Base-by-base conservation (phyloP, 192 early-diverging fungal species). In the Oehlia diaphana region DNA sequence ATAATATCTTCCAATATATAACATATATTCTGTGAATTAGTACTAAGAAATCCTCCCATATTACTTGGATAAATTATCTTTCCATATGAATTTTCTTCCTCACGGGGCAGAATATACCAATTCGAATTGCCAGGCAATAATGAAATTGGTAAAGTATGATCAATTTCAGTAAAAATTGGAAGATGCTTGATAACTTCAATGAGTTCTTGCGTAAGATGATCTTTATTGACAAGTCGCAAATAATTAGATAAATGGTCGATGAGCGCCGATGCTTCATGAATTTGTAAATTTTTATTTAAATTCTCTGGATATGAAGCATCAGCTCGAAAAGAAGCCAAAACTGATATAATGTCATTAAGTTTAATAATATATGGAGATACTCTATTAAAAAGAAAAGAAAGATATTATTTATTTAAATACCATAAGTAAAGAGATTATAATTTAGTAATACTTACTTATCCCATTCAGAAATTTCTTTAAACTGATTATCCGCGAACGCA, bases 1-100 rank as follows among this genome's bases (percentile, higher is more conserved):
- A 72, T 28, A 31, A 72, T 28, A 50, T 72, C 37, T 72, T 72
- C 71, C 21, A 72, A 31, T 12, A 72, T n/a, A 72, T 31, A 72
- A 23, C 12, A 4, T 12, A 26, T 23, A 58, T n/a, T 72, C 2
- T 14, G 14, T 28, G 13, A 50, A 31, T 2, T 31, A 16, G 47
- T 26, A 14, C 21, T 26, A 28, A 72, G 47, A 72, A 72, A 72
- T 12, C 47, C 23, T 31, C 5, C 23, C 28, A 28, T 26, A 53
- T 47, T 9, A 0, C 12, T 65, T 12, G 71, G 71, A 12, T 23
- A 42, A 28, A 72, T 72, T 14, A 72, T 72, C 6, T 31, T 14
- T 0, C 71, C 71, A 72, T 53, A 72, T 28, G 33, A n/a, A n/a
- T 58, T 23, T 28, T 53, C 47, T 31, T 50, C 47, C 33, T 72